Evolutionary conservation across 768 basidiomycete genomes (phyloP).

Genomic region (Termitomyces sp.): DNA sequence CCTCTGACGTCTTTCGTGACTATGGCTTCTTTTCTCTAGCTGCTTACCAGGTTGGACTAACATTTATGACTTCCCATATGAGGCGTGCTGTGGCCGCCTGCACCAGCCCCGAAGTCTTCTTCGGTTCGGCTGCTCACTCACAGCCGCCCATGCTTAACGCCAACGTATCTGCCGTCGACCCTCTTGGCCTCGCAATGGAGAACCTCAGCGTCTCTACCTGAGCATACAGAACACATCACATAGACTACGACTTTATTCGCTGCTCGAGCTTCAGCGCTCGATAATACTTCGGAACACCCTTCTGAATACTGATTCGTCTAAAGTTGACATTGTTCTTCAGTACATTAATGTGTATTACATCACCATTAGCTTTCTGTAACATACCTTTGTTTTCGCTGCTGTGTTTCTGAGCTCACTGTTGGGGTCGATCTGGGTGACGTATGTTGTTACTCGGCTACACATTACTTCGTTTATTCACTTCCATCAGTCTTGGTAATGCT

Average conservation of each 20-base stretch:
- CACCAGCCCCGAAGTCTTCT: conserved; percentile 89
- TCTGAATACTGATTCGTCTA: background rate
- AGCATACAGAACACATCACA: background rate
- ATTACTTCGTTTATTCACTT: background rate
- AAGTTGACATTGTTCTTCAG: background rate
- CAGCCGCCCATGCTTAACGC: conserved; percentile 31
- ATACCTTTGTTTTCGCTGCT: background rate
- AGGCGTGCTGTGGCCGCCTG: conserved; percentile 93
- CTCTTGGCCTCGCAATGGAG: conserved; percentile 63
- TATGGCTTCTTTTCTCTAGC: conserved; percentile 37
- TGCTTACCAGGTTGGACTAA: conserved; percentile 94
- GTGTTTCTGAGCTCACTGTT: background rate
- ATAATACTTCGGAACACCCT: background rate
- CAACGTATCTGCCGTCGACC: conserved; percentile 40
- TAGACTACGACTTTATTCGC: background rate
- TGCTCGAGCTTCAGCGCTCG: background rate
- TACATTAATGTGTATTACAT: conserved; percentile 7
- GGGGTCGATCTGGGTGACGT: background rate
- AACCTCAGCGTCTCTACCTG: conserved; percentile 26
- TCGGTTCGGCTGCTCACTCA: conserved; percentile 43
- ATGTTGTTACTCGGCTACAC: background rate
- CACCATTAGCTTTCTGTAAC: background rate
- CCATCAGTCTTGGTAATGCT: conserved; percentile 24
- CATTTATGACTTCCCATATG: conserved; percentile 91
- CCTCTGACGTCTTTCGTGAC: background rate